Evolutionary conservation across 2,329 filamentous ascomycete genomes (phyloP).

Genomic region (Tolypocladium ophioglossoides): DNA sequence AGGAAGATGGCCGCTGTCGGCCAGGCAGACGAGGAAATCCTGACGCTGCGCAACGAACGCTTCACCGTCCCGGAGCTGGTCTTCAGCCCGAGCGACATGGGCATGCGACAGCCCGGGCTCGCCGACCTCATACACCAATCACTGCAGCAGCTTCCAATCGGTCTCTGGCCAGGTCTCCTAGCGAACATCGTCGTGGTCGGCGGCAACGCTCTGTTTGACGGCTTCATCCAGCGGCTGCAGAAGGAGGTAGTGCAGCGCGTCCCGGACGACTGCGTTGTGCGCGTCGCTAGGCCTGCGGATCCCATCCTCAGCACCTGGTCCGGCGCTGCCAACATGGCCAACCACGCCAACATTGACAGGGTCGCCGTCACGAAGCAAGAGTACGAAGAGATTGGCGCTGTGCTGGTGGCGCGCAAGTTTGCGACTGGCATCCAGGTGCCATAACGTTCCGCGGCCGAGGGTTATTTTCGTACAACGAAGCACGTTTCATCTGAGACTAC

Average conservation of each 20-base stretch:
- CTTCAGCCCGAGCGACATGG: conserved; percentile 78
- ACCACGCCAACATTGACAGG: conserved; percentile 53
- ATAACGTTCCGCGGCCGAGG: neutral
- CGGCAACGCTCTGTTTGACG: conserved; percentile 69
- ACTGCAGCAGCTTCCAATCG: conserved; percentile 63
- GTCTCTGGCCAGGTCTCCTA: conserved; percentile 71
- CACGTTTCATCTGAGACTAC: neutral
- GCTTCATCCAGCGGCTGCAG: conserved; percentile 72
- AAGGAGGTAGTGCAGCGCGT: conserved; percentile 61
- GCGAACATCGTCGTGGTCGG: conserved; percentile 86
- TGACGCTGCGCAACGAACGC: conserved; percentile 84
- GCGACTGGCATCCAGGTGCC: conserved; percentile 14
- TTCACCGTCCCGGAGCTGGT: conserved; percentile 85
- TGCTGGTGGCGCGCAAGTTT: conserved; percentile 67
- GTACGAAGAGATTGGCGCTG: conserved; percentile 76
- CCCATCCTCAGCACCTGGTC: conserved; percentile 76
- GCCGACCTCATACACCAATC: conserved; percentile 75
- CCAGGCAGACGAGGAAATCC: conserved; percentile 55
- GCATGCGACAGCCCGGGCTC: conserved; percentile 72
- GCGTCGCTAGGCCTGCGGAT: conserved; percentile 59
- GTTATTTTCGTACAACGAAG: neutral
- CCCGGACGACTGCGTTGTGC: conserved; percentile 67
- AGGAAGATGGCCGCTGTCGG: conserved; percentile 33
- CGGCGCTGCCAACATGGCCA: conserved; percentile 70
- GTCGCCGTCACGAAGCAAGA: conserved; percentile 76